phyloP scores from a whole-genome alignment of 2,329 filamentous ascomycete genomes.

The Podosphaera xanthii region DNA sequence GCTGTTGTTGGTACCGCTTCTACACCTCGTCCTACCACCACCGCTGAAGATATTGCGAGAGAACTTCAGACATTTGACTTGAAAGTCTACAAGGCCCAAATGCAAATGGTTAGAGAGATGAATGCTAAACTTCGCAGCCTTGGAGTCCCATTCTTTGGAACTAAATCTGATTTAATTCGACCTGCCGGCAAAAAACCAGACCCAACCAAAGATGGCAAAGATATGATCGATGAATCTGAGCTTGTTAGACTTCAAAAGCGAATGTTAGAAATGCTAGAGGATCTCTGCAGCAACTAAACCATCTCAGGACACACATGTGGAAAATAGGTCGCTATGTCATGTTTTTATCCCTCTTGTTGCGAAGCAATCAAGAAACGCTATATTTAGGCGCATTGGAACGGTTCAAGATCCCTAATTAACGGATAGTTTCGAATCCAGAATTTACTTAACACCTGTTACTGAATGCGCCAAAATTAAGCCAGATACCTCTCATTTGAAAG shows the following conservation, averaged over 20 bases:
- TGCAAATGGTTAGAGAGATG: conserved; percentile 35
- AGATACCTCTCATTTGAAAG: too few relatives aligned
- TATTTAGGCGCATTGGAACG: too few relatives aligned
- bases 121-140: conserved; percentile 29
- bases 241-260: conserved; percentile 22
- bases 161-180: conserved; percentile 21
- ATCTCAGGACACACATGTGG: too few relatives aligned
- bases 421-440: too few relatives aligned
- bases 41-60: conserved; percentile 22
- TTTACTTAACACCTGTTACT: too few relatives aligned
- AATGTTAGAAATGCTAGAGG: conserved; percentile 27
- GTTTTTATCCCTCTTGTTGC: too few relatives aligned
- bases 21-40: conserved; percentile 10
- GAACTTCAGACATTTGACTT: conserved; percentile 35
- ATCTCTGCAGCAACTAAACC: conserved; percentile 20
- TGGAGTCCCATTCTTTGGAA: conserved; percentile 37
- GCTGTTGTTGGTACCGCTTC: conserved; percentile 22
- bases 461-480: too few relatives aligned
- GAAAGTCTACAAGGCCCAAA: conserved; percentile 37
- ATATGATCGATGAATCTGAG: conserved; percentile 19
- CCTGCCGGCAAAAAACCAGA: conserved; percentile 13
- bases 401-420: too few relatives aligned
- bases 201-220: conserved; percentile 5
- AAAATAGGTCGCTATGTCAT: too few relatives aligned
- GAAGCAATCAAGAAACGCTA: too few relatives aligned